Percentiles rank a stretch among this genome's conserved stretches.
Conservation (phyloP, 495 filamentous ascomycete species). For the Bacidia rubella region DNA sequence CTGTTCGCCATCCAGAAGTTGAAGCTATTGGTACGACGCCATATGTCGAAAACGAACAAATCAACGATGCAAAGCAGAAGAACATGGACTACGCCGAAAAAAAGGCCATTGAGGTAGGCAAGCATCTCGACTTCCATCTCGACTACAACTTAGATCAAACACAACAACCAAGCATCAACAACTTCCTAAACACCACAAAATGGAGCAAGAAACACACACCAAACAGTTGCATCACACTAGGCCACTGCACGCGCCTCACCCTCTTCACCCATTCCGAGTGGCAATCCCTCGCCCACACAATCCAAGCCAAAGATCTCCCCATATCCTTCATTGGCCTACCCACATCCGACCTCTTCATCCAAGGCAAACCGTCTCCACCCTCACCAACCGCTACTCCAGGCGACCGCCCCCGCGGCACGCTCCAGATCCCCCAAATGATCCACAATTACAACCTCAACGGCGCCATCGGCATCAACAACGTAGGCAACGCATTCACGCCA, state of each 20-base stretch:
- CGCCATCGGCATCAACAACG: constrained; percentile 59
- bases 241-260: constrained; percentile 58
- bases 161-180: constrained; percentile 16
- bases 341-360: constrained; percentile 65
- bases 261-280: constrained; percentile 39
- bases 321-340: constrained; percentile 59
- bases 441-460: constrained; percentile 42
- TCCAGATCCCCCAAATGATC: constrained; percentile 52
- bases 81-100: constrained; percentile 54
- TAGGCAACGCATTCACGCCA: constrained; percentile 67
- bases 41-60: constrained; percentile 47
- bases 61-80: constrained; percentile 30
- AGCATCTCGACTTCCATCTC: constrained; percentile 61
- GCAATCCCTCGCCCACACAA: constrained; percentile 30
- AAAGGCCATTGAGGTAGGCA: constrained; percentile 29
- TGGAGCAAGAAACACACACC: too few species aligned
- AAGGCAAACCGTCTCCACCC: constrained; percentile 34
- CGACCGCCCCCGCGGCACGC: constrained; percentile 39
- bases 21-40: constrained; percentile 57
- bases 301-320: constrained; percentile 35
- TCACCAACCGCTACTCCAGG: constrained; percentile 47
- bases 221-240: constrained; percentile 40
- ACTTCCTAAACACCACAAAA: background rate
- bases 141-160: constrained; percentile 50
- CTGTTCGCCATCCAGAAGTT: constrained; percentile 30